Conservation (phyloP, 495 filamentous ascomycete genomes). For the Antarctomyces pellizariae region DNA sequence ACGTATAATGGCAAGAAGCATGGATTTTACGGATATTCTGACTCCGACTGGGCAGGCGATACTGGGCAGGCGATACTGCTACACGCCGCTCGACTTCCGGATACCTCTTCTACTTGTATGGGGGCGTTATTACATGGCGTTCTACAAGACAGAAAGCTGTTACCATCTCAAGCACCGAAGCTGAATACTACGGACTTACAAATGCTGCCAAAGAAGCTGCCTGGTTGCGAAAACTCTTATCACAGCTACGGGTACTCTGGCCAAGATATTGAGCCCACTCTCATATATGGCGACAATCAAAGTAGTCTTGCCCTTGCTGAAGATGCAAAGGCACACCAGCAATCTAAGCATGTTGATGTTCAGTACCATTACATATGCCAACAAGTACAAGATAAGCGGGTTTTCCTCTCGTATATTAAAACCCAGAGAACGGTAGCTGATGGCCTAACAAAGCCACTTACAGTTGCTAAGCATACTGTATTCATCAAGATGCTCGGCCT, state of each 20-base stretch:
- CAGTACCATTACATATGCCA: background rate
- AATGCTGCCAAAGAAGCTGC: slow-evolving; percentile 1
- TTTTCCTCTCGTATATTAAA: background rate
- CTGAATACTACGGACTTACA: slow-evolving; percentile 2
- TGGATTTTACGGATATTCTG: slow-evolving; percentile 2
- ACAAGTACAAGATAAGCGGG: background rate
- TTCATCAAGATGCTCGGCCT: too few species aligned
- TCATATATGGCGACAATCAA: slow-evolving; percentile 3
- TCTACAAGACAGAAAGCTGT: background rate
- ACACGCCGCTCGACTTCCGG: slow-evolving; percentile 1
- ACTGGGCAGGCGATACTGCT: slow-evolving; percentile 1
- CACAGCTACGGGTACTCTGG: background rate
- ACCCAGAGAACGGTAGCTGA: slow-evolving; percentile 1
- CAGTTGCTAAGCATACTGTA: too few species aligned
- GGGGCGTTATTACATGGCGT: background rate
- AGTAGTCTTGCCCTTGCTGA: slow-evolving; percentile 1
- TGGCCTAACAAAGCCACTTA: slow-evolving; percentile 2
- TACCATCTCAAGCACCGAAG: slow-evolving; percentile 1
- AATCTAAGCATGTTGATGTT: slow-evolving; percentile 2
- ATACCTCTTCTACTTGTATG: slow-evolving; percentile 2
- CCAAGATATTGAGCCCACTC: background rate
- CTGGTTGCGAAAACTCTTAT: background rate
- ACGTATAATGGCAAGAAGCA: background rate
- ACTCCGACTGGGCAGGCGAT: slow-evolving; percentile 4
- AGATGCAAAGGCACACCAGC: background rate